Conservation (phyloP, 495 filamentous ascomycete genomes). For the Jackrogersella minutella region DNA sequence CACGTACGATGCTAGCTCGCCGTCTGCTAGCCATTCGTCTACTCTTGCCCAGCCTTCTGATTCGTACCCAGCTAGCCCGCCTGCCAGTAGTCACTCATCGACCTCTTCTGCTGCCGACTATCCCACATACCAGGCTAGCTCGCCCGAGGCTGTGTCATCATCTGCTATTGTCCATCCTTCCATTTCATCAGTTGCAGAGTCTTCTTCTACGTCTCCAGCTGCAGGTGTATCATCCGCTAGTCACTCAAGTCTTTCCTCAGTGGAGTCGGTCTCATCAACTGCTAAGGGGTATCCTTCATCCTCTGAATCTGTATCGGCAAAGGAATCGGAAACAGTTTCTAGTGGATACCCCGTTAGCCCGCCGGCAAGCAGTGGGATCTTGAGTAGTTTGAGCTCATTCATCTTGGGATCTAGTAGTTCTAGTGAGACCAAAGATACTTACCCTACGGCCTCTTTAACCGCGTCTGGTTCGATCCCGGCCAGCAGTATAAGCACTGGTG, state of each 20-base stretch:
- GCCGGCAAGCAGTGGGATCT: conserved; percentile 23
- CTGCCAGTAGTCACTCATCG: conserved; percentile 3
- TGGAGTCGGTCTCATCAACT: neutral
- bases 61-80: conserved; percentile 15
- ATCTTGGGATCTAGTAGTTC: conserved; percentile 36
- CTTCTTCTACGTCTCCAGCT: conserved; percentile 13
- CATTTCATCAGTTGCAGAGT: conserved; percentile 11
- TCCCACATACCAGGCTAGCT: conserved; percentile 7
- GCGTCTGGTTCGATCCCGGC: conserved; percentile 1
- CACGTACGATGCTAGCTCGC: conserved; percentile 9
- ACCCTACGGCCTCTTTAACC: neutral
- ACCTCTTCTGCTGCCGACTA: neutral
- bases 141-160: too few relatives aligned
- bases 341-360: conserved; percentile 28
- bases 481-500: conserved; percentile 3
- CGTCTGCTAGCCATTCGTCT: neutral
- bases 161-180: conserved; percentile 1
- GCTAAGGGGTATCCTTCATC: neutral
- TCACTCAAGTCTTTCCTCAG: conserved; percentile 1
- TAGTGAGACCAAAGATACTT: neutral
- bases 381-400: conserved; percentile 41
- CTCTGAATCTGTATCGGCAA: neutral
- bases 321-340: neutral
- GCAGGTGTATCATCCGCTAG: conserved; percentile 8
- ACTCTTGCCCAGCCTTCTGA: neutral